Conservation (phyloP, 495 filamentous ascomycete genomes). For the Lentithecium fluviatile region DNA sequence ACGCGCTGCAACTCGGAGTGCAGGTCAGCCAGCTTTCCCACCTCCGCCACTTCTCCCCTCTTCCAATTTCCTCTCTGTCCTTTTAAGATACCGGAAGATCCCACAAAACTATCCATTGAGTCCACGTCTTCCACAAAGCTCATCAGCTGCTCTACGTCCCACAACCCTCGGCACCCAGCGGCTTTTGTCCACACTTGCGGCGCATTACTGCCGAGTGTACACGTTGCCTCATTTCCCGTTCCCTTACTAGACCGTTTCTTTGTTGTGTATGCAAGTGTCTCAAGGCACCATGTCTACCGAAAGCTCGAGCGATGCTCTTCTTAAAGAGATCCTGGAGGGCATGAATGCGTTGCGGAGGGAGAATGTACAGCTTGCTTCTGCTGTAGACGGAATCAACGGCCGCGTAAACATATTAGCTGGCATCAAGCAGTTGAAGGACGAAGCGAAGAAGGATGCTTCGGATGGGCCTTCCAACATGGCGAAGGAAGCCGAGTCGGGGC, state of each 20-base stretch:
- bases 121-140: neutral
- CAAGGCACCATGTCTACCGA: slow-evolving; percentile 28
- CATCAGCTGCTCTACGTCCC: neutral
- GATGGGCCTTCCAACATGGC: slow-evolving; percentile 17
- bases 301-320: slow-evolving; percentile 35
- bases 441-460: slow-evolving; percentile 41
- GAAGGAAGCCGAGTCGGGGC: slow-evolving; percentile 26
- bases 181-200: slow-evolving; percentile 6
- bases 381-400: slow-evolving; percentile 64
- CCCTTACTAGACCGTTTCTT: slow-evolving; percentile 6
- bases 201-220: slow-evolving; percentile 11
- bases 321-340: slow-evolving; percentile 54
- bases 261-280: slow-evolving; percentile 15
- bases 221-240: neutral
- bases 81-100: neutral
- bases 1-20: neutral
- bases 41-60: neutral
- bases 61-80: neutral
- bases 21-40: slow-evolving; percentile 10
- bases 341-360: slow-evolving; percentile 56
- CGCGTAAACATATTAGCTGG: slow-evolving; percentile 62
- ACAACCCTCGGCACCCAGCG: neutral
- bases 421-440: slow-evolving; percentile 55
- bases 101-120: neutral
- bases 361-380: slow-evolving; percentile 59